Conservation (phyloP, 345 rosid species). For the rapeseed (Brassica napus) region Da-Ae NC_063437.1:5783501-5784000, state of each 20-base stretch:
- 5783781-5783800: not conserved
- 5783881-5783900: not conserved
- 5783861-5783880: not conserved
- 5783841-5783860: not conserved
- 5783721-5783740: no score
- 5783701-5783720: no score
- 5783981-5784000: slow-evolving; percentile 52
- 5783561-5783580: no score
- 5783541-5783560: not conserved
- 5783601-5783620: no score
- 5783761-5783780: not conserved
- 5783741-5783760: no score
- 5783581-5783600: not conserved
- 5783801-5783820: not conserved
- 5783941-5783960: not conserved
- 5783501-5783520: not conserved
- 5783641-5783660: not conserved
- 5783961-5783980: not conserved
- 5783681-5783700: not conserved
- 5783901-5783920: not conserved
- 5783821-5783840: not conserved
- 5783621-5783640: not conserved
- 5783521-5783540: not conserved
- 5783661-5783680: not conserved
- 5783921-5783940: not conserved